Conservation (phyloP, 768 basidiomycete genomes). For the Steccherinum ochraceum region DNA sequence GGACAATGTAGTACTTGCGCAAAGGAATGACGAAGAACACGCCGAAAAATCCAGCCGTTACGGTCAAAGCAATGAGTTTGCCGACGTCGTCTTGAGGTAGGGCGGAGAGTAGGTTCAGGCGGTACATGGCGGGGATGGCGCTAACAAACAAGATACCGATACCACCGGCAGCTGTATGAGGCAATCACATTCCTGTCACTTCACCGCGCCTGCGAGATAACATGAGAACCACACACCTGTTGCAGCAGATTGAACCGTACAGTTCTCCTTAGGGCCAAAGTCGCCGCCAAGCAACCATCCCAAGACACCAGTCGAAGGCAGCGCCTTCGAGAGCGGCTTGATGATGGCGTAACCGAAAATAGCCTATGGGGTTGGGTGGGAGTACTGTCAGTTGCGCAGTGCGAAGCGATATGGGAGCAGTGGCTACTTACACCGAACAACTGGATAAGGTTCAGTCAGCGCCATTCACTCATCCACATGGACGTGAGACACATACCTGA, state of each 20-base stretch:
- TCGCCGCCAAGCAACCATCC: slow-evolving; percentile 44
- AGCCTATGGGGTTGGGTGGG: too few species aligned
- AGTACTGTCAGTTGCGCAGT: too few species aligned
- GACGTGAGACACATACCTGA: slow-evolving; percentile 24
- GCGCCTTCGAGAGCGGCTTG: slow-evolving; percentile 44
- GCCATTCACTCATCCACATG: background rate
- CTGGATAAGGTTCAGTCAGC: slow-evolving; percentile 1
- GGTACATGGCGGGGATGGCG: slow-evolving; percentile 57
- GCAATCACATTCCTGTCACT: too few species aligned
- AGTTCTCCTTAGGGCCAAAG: slow-evolving; percentile 64
- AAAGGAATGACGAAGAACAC: slow-evolving; percentile 64
- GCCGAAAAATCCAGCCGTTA: slow-evolving; percentile 52
- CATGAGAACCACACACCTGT: slow-evolving; percentile 25
- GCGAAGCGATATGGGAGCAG: too few species aligned
- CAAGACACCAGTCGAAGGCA: slow-evolving; percentile 41
- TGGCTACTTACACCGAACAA: slow-evolving; percentile 45
- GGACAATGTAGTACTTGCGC: slow-evolving; percentile 55
- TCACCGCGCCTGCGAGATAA: too few species aligned
- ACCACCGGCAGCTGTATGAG: slow-evolving; percentile 40
- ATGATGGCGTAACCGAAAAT: slow-evolving; percentile 59
- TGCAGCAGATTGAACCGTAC: slow-evolving; percentile 54
- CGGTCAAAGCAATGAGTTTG: slow-evolving; percentile 49
- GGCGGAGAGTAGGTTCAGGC: slow-evolving; percentile 40
- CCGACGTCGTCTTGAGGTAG: slow-evolving; percentile 47
- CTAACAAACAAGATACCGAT: slow-evolving; percentile 54